phyloP scores from a whole-genome alignment of 2,329 filamentous ascomycete genomes.

The Dothiorella sarmentorum region DNA sequence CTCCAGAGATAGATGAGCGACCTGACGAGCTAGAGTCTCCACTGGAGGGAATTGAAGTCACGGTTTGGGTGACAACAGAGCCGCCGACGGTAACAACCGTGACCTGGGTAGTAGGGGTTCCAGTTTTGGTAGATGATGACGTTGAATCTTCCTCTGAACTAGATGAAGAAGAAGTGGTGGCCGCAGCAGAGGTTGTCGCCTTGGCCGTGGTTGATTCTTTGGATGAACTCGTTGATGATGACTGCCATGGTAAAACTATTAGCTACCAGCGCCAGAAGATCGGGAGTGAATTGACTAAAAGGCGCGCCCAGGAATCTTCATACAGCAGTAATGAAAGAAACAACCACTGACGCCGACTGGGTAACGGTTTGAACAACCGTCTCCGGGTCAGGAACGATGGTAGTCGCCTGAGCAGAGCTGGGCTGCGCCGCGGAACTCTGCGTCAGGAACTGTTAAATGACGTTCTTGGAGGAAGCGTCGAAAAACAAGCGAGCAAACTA shows the following conservation, averaged over 20 bases:
- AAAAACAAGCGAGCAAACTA: slow-evolving; percentile 9
- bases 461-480: slow-evolving; percentile 14
- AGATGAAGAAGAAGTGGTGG: slow-evolving; percentile 15
- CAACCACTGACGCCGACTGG: slow-evolving; percentile 20
- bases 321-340: slow-evolving; percentile 22
- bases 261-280: neutral
- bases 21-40: slow-evolving; percentile 1
- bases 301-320: slow-evolving; percentile 5
- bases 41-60: slow-evolving; percentile 37
- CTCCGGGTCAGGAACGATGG: slow-evolving; percentile 24
- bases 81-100: slow-evolving; percentile 45
- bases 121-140: slow-evolving; percentile 22
- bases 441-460: slow-evolving; percentile 31
- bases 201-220: neutral
- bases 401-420: slow-evolving; percentile 26
- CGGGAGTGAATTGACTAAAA: neutral
- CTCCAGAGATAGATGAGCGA: slow-evolving; percentile 32
- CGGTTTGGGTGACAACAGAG: slow-evolving; percentile 42
- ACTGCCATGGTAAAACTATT: too few relatives aligned
- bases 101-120: slow-evolving; percentile 34
- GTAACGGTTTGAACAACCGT: slow-evolving; percentile 31
- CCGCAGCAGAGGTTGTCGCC: neutral
- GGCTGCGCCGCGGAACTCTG: slow-evolving; percentile 34
- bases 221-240: neutral
- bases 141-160: slow-evolving; percentile 17